Evolutionary conservation across 192 early-diverging fungal species (phyloP).

Genomic region (Obelidium mucronatum): DNA sequence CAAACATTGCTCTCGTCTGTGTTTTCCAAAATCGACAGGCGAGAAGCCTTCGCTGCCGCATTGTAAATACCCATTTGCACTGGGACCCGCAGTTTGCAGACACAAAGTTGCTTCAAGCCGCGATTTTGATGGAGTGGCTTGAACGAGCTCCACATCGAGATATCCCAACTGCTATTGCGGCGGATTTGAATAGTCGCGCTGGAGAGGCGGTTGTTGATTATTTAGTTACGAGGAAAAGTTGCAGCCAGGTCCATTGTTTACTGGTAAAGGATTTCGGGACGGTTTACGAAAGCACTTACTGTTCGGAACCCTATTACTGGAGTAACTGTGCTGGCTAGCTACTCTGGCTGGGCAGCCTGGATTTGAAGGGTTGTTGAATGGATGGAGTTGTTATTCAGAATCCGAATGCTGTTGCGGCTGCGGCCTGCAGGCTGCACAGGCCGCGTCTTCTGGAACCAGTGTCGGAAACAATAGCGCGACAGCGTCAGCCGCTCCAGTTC

Average conservation of each 20-base stretch:
- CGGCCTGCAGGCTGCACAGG: not conserved
- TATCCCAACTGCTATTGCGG: constrained; percentile 52
- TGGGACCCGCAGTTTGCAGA: constrained; percentile 54
- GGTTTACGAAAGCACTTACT: constrained; percentile 34
- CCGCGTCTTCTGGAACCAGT: not conserved
- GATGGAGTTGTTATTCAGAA: constrained; percentile 38
- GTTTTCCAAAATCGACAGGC: constrained; percentile 40
- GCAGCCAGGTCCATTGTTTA: constrained; percentile 35
- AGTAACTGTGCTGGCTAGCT: constrained; percentile 14
- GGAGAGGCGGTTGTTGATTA: constrained; percentile 57
- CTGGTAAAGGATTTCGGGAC: constrained; percentile 47
- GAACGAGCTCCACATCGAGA: constrained; percentile 33
- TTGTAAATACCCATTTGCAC: constrained; percentile 62
- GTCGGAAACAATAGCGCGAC: not conserved
- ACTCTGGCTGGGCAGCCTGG: constrained; percentile 20
- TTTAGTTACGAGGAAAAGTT: constrained; percentile 51
- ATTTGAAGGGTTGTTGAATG: constrained; percentile 33
- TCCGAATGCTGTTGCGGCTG: constrained; percentile 1
- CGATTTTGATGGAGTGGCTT: constrained; percentile 56
- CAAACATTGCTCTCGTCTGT: constrained; percentile 48
- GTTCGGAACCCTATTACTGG: constrained; percentile 27
- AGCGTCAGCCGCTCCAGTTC: no score
- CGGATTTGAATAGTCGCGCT: constrained; percentile 49
- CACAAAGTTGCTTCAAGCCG: constrained; percentile 57
- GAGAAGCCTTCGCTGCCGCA: constrained; percentile 38